Evolutionary conservation across 129 eudicot genomes (phyloP).

Genomic region (Escallonia rubra): DNA sequence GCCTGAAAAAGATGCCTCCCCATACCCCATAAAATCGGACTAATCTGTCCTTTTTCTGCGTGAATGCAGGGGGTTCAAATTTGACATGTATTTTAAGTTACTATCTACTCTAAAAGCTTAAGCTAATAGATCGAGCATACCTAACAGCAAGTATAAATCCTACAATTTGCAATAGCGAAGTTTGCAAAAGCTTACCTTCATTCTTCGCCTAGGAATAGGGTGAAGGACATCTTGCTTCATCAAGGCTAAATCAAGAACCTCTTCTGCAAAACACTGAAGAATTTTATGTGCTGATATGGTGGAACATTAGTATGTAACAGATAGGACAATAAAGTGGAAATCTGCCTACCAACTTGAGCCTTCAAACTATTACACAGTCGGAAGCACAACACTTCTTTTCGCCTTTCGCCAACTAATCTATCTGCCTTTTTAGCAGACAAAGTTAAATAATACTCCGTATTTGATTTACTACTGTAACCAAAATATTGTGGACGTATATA

Average conservation of each 20-base stretch:
- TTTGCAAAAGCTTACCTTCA: not conserved
- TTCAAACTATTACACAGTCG: not conserved
- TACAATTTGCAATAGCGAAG: not conserved
- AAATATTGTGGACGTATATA: too few species aligned
- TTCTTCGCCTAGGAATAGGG: not conserved
- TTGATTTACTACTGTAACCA: too few species aligned
- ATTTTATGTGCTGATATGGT: too few species aligned
- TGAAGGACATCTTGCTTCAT: not conserved
- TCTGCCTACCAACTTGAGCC: constrained; percentile 6
- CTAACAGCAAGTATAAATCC: too few species aligned
- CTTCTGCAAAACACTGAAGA: not conserved
- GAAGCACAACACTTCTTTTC: not conserved
- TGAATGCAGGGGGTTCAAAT: too few species aligned
- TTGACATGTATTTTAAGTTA: too few species aligned
- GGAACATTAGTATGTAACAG: too few species aligned
- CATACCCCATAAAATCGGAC: too few species aligned
- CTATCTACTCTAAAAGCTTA: too few species aligned
- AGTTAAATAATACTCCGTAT: not conserved
- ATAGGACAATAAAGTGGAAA: not conserved
- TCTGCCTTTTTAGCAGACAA: not conserved
- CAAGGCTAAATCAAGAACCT: not conserved
- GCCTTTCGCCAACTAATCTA: not conserved
- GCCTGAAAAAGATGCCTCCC: too few species aligned
- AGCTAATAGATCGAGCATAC: too few species aligned
- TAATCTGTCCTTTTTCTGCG: too few species aligned